Conservation (phyloP, 2,329 filamentous ascomycete genomes). For the Onygenales sp. region DNA sequence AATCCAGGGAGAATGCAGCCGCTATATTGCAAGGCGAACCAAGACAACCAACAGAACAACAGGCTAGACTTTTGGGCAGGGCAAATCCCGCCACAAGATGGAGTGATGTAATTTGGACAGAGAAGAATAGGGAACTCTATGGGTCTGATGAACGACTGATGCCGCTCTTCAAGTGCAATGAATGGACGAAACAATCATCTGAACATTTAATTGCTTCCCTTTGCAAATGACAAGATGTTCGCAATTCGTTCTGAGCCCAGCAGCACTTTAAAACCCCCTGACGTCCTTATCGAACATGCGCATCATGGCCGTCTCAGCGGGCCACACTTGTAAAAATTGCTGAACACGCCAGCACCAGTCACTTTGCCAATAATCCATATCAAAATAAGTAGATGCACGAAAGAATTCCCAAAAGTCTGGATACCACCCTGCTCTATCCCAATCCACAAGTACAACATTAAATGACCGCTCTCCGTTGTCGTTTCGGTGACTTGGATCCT, state of each 20-base stretch:
- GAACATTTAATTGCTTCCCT: too few species aligned
- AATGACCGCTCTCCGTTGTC: slow-evolving; percentile 18
- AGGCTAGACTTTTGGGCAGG: slow-evolving; percentile 9
- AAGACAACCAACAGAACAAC: slow-evolving; percentile 7
- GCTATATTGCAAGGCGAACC: slow-evolving; percentile 8
- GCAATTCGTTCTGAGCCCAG: background rate
- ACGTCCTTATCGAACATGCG: slow-evolving; percentile 18
- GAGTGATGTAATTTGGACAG: slow-evolving; percentile 3
- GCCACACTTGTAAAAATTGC: slow-evolving; percentile 20
- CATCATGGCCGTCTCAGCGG: slow-evolving; percentile 18
- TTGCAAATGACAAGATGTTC: too few species aligned
- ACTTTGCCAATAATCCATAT: slow-evolving; percentile 13
- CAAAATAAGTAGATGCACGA: slow-evolving; percentile 12
- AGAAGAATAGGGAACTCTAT: slow-evolving; percentile 9
- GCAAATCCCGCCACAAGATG: too few species aligned
- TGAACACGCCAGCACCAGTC: slow-evolving; percentile 21
- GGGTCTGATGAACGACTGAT: slow-evolving; percentile 7
- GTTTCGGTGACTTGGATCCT: slow-evolving; percentile 11
- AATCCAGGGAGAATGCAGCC: slow-evolving; percentile 6
- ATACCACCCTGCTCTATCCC: slow-evolving; percentile 19
- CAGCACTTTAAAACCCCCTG: background rate
- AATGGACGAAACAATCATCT: slow-evolving; percentile 6
- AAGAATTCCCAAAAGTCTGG: slow-evolving; percentile 22
- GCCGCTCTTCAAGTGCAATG: slow-evolving; percentile 12
- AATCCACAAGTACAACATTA: slow-evolving; percentile 20